Conservation (phyloP, 139 green algal species). For the Pleodorina starrii region DNA sequence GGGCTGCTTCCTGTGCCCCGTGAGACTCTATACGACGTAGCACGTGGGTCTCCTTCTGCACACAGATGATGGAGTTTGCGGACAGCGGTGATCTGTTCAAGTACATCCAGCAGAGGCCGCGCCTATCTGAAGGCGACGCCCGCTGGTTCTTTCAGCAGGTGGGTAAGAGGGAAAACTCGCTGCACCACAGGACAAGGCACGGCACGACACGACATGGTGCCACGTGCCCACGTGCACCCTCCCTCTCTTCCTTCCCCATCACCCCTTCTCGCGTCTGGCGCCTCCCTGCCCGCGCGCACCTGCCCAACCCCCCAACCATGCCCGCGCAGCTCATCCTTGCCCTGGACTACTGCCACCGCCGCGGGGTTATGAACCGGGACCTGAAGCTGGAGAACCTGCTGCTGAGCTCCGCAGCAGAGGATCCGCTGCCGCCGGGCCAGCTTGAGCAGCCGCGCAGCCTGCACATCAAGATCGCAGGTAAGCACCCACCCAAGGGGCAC, state of each 20-base stretch:
- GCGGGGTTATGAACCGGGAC: conserved; percentile 82
- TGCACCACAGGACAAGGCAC: too few species aligned
- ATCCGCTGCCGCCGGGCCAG: conserved; percentile 47
- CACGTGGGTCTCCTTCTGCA: too few species aligned
- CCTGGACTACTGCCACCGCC: conserved; percentile 79
- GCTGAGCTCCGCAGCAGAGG: conserved; percentile 55
- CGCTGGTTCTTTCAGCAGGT: conserved; percentile 98
- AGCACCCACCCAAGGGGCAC: too few species aligned
- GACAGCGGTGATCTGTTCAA: conserved; percentile 95
- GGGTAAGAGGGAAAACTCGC: too few species aligned
- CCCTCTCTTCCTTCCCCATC: too few species aligned
- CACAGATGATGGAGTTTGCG: conserved; percentile 90
- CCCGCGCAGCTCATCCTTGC: conserved; percentile 85
- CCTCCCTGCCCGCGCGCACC: too few species aligned
- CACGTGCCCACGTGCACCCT: too few species aligned
- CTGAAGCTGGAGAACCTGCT: conserved; percentile 95
- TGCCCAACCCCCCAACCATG: too few species aligned
- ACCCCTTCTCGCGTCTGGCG: too few species aligned
- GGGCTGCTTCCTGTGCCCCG: too few species aligned
- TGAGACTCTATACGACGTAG: too few species aligned
- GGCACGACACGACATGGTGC: too few species aligned
- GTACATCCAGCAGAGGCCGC: conserved; percentile 71
- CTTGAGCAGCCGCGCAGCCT: conserved; percentile 56
- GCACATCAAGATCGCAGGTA: conserved; percentile 91
- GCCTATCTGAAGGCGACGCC: conserved; percentile 56